These are phyloP conservation scores for Harringtonia aguacate DNA, from an alignment of 2,329 filamentous ascomycete genomes.

Conservation along the genomic window DNA sequence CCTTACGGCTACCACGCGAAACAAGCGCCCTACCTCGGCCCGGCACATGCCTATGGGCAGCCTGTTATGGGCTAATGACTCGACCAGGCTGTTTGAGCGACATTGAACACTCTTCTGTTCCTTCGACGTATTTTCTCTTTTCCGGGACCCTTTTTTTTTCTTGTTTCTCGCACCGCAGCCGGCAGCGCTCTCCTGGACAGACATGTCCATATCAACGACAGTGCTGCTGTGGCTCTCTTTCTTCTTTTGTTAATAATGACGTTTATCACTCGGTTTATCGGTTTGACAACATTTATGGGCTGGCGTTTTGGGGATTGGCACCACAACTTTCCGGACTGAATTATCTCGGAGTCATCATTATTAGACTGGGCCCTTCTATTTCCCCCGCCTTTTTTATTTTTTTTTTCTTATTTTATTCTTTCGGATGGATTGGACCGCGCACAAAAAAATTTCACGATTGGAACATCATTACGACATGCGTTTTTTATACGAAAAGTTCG, in stretches of 20 bases:
- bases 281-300: conserved; percentile 11
- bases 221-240: too few species aligned
- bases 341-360: background rate
- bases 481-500: too few species aligned
- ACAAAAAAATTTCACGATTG: conserved; percentile 6
- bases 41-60: conserved; percentile 38
- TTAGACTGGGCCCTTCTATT: background rate
- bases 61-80: conserved; percentile 43
- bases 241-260: too few species aligned
- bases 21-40: conserved; percentile 33
- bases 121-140: too few species aligned
- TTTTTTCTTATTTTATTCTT: background rate
- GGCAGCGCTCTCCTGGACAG: too few species aligned
- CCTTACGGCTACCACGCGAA: conserved; percentile 29
- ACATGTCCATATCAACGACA: too few species aligned
- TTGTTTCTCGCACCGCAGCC: too few species aligned
- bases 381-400: background rate
- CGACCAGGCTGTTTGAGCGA: too few species aligned
- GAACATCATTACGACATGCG: background rate
- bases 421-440: background rate
- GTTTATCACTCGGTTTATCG: background rate
- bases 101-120: too few species aligned
- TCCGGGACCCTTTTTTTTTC: too few species aligned
- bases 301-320: conserved; percentile 16
- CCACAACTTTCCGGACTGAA: background rate